Evolutionary conservation across 2,329 filamentous ascomycete species (phyloP).

Genomic region (Blastomyces percursus): DNA sequence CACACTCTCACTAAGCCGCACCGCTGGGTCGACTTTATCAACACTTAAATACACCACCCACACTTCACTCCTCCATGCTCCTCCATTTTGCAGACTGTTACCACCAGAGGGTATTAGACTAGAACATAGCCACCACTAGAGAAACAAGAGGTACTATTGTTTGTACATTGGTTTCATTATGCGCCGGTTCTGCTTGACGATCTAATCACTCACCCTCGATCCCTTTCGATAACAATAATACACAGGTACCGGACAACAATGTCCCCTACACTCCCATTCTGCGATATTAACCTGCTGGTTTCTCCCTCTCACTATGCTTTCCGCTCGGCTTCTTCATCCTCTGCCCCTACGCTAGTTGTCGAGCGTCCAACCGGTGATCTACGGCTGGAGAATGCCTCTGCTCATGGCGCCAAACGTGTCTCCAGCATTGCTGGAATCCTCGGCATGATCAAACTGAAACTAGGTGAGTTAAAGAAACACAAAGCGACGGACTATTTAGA

Average conservation of each 20-base stretch:
- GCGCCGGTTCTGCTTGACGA: background rate
- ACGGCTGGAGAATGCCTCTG: slow-evolving; percentile 66
- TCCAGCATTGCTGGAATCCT: slow-evolving; percentile 92
- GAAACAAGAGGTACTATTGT: background rate
- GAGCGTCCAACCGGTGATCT: slow-evolving; percentile 89
- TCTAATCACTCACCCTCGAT: background rate
- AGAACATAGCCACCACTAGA: background rate
- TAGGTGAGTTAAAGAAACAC: slow-evolving; percentile 51
- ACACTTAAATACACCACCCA: background rate
- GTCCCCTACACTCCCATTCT: slow-evolving; percentile 55
- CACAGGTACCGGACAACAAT: slow-evolving; percentile 17
- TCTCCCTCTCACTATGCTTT: slow-evolving; percentile 91
- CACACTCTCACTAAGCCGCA: background rate
- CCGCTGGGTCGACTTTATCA: too few species aligned
- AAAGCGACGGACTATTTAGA: background rate
- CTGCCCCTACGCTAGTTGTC: slow-evolving; percentile 75
- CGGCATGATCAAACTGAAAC: slow-evolving; percentile 82
- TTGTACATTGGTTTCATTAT: background rate
- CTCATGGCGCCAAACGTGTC: slow-evolving; percentile 68
- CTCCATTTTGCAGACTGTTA: background rate
- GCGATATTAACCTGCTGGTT: slow-evolving; percentile 94
- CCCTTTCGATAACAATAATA: background rate
- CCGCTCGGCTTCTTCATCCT: slow-evolving; percentile 84
- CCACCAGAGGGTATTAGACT: background rate
- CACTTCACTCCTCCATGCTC: background rate